Evolutionary conservation across 129 eudicot species (phyloP), one percentile per base, ranked within the genome.

Genomic region (Silybum marianum): DNA sequence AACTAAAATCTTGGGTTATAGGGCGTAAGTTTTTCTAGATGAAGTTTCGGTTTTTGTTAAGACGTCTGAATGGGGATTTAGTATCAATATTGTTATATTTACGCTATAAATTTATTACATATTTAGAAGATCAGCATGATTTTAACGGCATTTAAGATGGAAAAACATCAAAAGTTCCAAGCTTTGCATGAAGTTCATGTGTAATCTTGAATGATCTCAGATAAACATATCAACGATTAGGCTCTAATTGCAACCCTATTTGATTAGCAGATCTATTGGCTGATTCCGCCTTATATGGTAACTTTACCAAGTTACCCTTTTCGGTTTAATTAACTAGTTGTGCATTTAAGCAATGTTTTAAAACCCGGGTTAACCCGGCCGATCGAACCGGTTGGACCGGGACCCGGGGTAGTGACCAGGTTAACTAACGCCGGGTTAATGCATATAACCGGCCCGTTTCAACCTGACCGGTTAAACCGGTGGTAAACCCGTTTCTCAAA

Each of bases 221-320:
- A 46, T 46, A 2, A 46, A 3, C 58, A 2, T 46, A 46, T 10
- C 18, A 46, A 51, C 62, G 7, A 51, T n/a, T 51, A 51, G 62
- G 62, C 62, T 13, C 19, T 48, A 48, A 48, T 48, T 3, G 62
- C 62, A 48, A 48, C 7, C 19, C 62, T 13, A 14, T 48, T 48
- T 48, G 23, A 18, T 74, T 18, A 16, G 11, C 18, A 48, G 19
- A 48, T 48, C 60, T 48, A 14, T 48, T 48, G 62, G 7, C 4
- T 14, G 12, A 48, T 48, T 48, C 69, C n/a, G 1, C 16, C 32
- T 54, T 75, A 32, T n/a, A 58, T 58, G 69, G 12, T 19, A 21
- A n/a, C 25, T 28, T 75, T 75, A 75, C 70, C 48, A 54, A 9
- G 18, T 18, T 18, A 62, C 44, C 62, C 80, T 77, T 77, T 77